These are phyloP conservation scores for Xenosphaeropsis pyriputrescens DNA, from an alignment of 2,329 filamentous ascomycete genomes.

Conservation along the genomic window DNA sequence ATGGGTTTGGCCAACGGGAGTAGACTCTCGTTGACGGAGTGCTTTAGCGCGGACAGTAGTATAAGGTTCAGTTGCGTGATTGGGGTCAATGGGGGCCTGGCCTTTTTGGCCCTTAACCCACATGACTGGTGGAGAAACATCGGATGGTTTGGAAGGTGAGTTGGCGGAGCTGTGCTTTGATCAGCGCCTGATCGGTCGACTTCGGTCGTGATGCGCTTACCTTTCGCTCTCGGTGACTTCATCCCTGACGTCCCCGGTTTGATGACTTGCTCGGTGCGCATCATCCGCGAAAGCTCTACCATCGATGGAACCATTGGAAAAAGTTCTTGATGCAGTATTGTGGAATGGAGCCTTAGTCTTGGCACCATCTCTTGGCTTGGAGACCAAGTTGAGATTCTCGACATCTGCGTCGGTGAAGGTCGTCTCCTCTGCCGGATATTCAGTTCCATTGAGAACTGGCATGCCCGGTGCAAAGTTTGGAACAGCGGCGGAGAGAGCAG, in stretches of 20 bases:
- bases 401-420: conserved; percentile 37
- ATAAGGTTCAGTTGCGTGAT: conserved; percentile 20
- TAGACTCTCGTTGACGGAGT: conserved; percentile 21
- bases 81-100: conserved; percentile 17
- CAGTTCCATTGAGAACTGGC: conserved; percentile 7
- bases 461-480: conserved; percentile 34
- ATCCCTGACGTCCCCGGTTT: no score
- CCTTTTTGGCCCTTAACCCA: conserved; percentile 20
- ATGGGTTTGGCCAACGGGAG: conserved; percentile 23
- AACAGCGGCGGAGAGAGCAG: conserved; percentile 45
- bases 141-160: conserved; percentile 1
- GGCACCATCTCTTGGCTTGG: conserved; percentile 18
- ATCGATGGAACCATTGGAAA: conserved; percentile 41
- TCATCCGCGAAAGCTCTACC: conserved; percentile 32
- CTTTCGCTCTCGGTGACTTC: no score
- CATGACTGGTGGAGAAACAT: conserved; percentile 19
- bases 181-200: no score
- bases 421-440: conserved; percentile 17
- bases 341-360: conserved; percentile 21
- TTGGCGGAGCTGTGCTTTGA: no score
- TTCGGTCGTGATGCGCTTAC: no score
- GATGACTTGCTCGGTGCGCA: conserved; percentile 11
- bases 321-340: conserved; percentile 27
- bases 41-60: conserved; percentile 22
- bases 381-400: conserved; percentile 35